Evolutionary conservation across 164 flowering plant genomes (phyloP), one percentile per base, ranked within the genome.

Genomic region (Vitis rotundifolia): DNA sequence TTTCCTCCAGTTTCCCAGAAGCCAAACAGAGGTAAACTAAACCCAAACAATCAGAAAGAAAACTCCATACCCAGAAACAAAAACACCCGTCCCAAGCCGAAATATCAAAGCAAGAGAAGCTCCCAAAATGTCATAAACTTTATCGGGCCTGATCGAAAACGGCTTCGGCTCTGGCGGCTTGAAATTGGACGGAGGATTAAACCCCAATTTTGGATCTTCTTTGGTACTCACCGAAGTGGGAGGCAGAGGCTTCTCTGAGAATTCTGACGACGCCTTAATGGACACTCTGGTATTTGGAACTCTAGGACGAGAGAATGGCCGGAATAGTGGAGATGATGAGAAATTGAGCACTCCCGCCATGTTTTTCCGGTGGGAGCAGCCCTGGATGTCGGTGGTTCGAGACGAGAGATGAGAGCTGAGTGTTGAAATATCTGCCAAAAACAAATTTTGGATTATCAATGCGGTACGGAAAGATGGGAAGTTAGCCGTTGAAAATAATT

Each of bases 131-230:
- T 92, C 98, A 18, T 80, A 29, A 61, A 66, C 47, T 87, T 83
- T 84, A 73, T 90, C 99, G 1, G 97, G 88, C 52, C 94, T 83
- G 16, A 87, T 79, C 0, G 78, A 70, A 22, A 95, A 95, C 14
- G 77, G 83, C 73, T 89, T 89, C 14, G 99, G 99, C 79, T 85
- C 56, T 4, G 99, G 97, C 18, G 93, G 79, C 80, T 88, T 89
- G 85, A 92, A 92, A 75, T 88, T 81, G 16, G 92, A 85, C 37
- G 98, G 99, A 22, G 97, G 80, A 65, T 90, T 61, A 49, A 91
- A 51, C 29, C 58, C 55, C 18, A 26, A 29, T 13, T 59, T 68
- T 14, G 63, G 49, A 1, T 75, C 80, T 22, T 65, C 81, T 60
- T 76, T 49, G 26, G 75, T 71, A 65, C 55, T 59, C 1, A 71